A percentile compares a stretch with the other conserved stretches of the same genome.
Conservation (phyloP, 495 filamentous ascomycete species). For the Filosporella fistucella region DNA sequence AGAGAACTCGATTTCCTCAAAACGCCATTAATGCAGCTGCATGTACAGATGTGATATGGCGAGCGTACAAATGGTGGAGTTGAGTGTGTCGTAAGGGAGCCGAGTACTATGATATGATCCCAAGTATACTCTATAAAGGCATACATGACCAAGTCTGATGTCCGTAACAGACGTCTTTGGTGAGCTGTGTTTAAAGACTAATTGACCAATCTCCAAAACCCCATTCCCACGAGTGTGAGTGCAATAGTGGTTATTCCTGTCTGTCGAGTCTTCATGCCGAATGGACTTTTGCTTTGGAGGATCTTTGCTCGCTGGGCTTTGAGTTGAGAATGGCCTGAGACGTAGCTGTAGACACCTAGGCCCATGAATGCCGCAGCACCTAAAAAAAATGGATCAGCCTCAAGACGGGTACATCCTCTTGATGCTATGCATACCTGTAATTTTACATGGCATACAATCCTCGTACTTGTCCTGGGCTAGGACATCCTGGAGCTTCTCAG, state of each 20-base stretch:
- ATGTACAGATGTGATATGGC: no score
- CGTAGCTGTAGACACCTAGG: conserved; percentile 84
- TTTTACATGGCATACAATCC: conserved; percentile 65
- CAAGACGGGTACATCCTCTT: no score
- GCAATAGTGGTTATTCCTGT: conserved; percentile 70
- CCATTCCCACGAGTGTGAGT: conserved; percentile 63
- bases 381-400: no score
- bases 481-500: conserved; percentile 13
- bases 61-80: no score
- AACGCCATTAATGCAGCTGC: no score
- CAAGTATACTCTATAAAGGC: no score
- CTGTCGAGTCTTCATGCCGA: conserved; percentile 71
- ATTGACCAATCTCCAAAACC: conserved; percentile 37
- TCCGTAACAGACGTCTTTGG: no score
- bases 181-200: conserved; percentile 7
- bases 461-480: conserved; percentile 32
- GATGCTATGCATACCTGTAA: conserved; percentile 47
- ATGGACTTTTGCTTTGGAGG: conserved; percentile 61
- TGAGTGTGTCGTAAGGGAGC: no score
- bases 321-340: conserved; percentile 74
- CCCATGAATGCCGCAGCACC: conserved; percentile 82
- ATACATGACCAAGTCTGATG: no score
- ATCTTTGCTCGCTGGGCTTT: conserved; percentile 65
- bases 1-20: no score
- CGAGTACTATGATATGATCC: no score